Evolutionary conservation across 2,329 filamentous ascomycete genomes (phyloP).

Genomic region (Talaromyces rugulosus): DNA sequence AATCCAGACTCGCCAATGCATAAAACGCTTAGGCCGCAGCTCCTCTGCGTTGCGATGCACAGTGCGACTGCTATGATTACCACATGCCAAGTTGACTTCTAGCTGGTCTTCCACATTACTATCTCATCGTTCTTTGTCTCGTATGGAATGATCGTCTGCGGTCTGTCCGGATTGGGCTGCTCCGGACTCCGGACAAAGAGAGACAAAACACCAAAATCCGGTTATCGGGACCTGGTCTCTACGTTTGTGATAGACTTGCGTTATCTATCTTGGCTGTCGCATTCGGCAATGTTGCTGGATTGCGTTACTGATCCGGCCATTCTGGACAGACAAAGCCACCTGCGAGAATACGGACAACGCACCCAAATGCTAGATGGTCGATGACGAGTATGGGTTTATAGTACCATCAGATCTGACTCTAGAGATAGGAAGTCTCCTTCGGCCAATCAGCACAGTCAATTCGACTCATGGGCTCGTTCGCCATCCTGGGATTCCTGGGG

Average conservation of each 20-base stretch:
- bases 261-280: neutral
- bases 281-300: neutral
- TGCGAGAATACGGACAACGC: neutral
- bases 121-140: neutral
- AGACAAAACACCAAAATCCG: neutral
- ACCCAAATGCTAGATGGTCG: neutral
- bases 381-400: no score
- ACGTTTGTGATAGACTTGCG: neutral
- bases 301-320: neutral
- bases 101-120: neutral
- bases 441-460: neutral
- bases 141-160: neutral
- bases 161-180: neutral
- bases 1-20: no score
- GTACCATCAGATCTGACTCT: neutral
- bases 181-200: neutral
- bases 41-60: no score
- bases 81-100: no score
- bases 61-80: no score
- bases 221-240: neutral
- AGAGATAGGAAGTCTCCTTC: neutral
- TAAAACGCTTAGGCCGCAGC: no score
- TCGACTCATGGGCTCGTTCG: neutral
- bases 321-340: no score
- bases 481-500: neutral